Base-by-base conservation (phyloP, 202 grass and related monocot genomes). In the Saccharum hybrid region DNA sequence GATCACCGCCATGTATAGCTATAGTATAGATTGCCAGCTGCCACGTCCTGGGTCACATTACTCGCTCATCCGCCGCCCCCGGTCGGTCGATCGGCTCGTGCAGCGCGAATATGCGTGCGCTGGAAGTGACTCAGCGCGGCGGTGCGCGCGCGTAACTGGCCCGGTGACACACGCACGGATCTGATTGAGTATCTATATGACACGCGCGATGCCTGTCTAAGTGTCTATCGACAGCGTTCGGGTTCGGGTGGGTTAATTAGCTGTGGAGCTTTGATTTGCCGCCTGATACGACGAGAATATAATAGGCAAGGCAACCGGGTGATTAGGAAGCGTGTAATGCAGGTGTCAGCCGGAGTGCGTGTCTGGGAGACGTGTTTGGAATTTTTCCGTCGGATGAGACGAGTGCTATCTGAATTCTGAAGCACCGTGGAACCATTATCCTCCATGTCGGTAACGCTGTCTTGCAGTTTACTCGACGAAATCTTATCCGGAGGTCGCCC, bases 1-100 rank as follows among this genome's bases (percentile, higher is more conserved):
- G 75, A 77, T 77, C 74, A 63, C 74, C 74, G 74, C 36, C 52
- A 56, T 52, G 10, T 45, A 45, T 18, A 12, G 42, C 4, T 49
- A 49, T 6, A 48, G 45, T 28, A 28, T 28, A 9, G 19, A 21
- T 18, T 52, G 48, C 15, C 48, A 52, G 15, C 15, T 19, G 49
- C 49, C 49, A 54, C 16, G 49, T 54, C 8, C 51, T 1, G 48
- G 0, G 15, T 52, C 14, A 45, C 42, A 45, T 45, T 49, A 11
- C 13, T 49, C 46, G 46, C 46, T 49, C 48, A 52, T 52, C 15
- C 15, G 48, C 49, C 49, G 16, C 16, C 2, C 49, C 49, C 54
- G 51, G 51, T 19, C 0, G 54, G 19, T 59, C 54, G 54, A 6
- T 3, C 2, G 16, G 52, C 19, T 2, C 5, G 8, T 10, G 7